phyloP scores from a whole-genome alignment of 257 asterid species.

The Nicotiana tabacum region DNA sequence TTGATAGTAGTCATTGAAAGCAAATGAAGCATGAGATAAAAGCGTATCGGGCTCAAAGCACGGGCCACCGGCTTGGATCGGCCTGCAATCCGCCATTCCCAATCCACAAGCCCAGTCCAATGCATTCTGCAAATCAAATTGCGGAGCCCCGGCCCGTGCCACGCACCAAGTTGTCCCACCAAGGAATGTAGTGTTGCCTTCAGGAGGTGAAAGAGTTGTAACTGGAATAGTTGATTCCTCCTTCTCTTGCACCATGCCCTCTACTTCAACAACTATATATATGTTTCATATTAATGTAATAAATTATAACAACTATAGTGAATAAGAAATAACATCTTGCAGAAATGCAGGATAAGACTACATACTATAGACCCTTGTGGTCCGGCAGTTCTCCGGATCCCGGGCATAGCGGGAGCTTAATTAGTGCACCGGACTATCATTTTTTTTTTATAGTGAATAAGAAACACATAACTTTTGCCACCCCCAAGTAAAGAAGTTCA shows the following conservation, averaged over 20 bases:
- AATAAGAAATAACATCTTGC: too few species aligned
- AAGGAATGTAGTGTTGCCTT: slow-evolving; percentile 78
- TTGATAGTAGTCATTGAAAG: slow-evolving; percentile 77
- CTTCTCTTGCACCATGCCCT: slow-evolving; percentile 39
- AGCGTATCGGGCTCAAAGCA: slow-evolving; percentile 65
- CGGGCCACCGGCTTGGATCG: slow-evolving; percentile 65
- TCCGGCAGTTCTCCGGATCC: too few species aligned
- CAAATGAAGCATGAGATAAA: slow-evolving; percentile 64
- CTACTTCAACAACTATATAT: slow-evolving; percentile 1
- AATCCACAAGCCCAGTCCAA: slow-evolving; percentile 84
- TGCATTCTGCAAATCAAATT: slow-evolving; percentile 51
- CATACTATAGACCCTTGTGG: too few species aligned
- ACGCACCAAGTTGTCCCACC: slow-evolving; percentile 67
- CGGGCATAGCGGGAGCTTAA: too few species aligned
- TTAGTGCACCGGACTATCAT: too few species aligned
- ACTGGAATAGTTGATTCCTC: slow-evolving; percentile 31
- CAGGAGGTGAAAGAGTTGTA: slow-evolving; percentile 42
- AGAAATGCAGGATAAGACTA: too few species aligned
- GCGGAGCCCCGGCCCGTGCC: slow-evolving; percentile 52
- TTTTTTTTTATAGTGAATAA: too few species aligned
- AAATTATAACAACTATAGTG: too few species aligned
- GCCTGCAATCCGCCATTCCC: slow-evolving; percentile 53
- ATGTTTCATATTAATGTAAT: too few species aligned
- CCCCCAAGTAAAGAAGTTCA: neutral
- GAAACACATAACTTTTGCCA: too few species aligned